These are phyloP conservation scores for Nigrograna mackinnonii DNA, from an alignment of 2,329 filamentous ascomycete species.

Conservation along the genomic window DNA sequence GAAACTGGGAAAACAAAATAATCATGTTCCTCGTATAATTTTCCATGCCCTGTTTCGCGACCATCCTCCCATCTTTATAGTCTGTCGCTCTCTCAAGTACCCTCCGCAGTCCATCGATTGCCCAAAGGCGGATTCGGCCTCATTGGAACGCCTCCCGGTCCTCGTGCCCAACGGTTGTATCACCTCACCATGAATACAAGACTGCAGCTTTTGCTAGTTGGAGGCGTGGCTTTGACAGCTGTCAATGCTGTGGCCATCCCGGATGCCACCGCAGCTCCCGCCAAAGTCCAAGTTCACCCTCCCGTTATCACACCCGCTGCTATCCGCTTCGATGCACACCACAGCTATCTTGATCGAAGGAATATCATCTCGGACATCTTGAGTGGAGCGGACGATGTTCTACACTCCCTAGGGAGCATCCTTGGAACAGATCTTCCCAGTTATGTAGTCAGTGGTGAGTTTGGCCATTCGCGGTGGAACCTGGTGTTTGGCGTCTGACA, in stretches of 20 bases:
- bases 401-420: slow-evolving; percentile 35
- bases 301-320: slow-evolving; percentile 38
- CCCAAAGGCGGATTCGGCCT: too few species aligned
- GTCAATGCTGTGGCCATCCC: slow-evolving; percentile 32
- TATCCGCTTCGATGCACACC: slow-evolving; percentile 32
- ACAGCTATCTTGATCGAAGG: slow-evolving; percentile 36
- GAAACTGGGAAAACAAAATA: too few species aligned
- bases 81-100: too few species aligned
- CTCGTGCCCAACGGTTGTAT: too few species aligned
- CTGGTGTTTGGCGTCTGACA: too few species aligned
- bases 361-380: slow-evolving; percentile 36
- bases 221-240: slow-evolving; percentile 17
- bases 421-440: slow-evolving; percentile 38
- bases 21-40: too few species aligned
- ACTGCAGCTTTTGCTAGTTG: slow-evolving; percentile 11
- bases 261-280: slow-evolving; percentile 34
- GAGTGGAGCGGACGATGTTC: slow-evolving; percentile 30
- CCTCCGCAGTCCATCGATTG: too few species aligned
- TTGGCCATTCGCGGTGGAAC: too few species aligned
- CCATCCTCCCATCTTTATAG: too few species aligned
- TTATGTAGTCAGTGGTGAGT: slow-evolving; percentile 41
- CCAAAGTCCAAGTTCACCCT: slow-evolving; percentile 27
- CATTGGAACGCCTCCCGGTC: too few species aligned
- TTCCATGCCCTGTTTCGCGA: too few species aligned
- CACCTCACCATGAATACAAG: background rate